Conservation (phyloP, 2,329 filamentous ascomycete genomes). For the Zasmidium citrigriseum region DNA sequence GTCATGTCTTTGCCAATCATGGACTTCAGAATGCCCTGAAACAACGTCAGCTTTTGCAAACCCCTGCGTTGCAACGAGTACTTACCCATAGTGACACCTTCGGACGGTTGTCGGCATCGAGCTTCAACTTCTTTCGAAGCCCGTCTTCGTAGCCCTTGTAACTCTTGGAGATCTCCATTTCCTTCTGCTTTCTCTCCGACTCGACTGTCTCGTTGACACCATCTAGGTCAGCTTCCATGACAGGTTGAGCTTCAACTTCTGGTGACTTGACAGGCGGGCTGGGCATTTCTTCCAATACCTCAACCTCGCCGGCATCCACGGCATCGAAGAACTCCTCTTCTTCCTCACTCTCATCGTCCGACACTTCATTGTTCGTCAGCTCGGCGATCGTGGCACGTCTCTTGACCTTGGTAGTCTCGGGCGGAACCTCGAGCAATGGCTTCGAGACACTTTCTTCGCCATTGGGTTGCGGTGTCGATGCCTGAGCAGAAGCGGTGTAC, state of each 20-base stretch:
- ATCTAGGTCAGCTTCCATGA: conserved; percentile 37
- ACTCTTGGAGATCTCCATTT: conserved; percentile 69
- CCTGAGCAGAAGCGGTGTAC: conserved; percentile 8
- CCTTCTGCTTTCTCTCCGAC: conserved; percentile 43
- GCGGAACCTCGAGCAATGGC: conserved; percentile 26
- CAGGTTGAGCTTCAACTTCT: conserved; percentile 21
- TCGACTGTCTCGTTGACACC: conserved; percentile 45
- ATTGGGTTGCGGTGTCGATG: conserved; percentile 13
- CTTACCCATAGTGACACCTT: conserved; percentile 95
- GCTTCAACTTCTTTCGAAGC: conserved; percentile 73
- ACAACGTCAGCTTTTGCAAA: conserved; percentile 33
- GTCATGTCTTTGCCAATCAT: conserved; percentile 99
- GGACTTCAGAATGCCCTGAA: conserved; percentile 88
- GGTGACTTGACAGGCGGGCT: conserved; percentile 38
- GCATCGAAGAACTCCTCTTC: conserved; percentile 98
- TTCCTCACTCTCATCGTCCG: conserved; percentile 78
- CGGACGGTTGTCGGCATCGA: conserved; percentile 89
- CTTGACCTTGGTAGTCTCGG: conserved; percentile 36
- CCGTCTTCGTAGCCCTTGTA: conserved; percentile 93
- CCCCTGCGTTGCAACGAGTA: background rate
- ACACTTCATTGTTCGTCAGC: conserved; percentile 66
- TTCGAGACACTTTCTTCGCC: conserved; percentile 8
- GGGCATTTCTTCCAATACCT: conserved; percentile 70
- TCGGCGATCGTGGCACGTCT: conserved; percentile 69
- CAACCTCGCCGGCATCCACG: conserved; percentile 87